phyloP scores from a whole-genome alignment of 2,329 filamentous ascomycete species.

The Fusarium sp. region DNA sequence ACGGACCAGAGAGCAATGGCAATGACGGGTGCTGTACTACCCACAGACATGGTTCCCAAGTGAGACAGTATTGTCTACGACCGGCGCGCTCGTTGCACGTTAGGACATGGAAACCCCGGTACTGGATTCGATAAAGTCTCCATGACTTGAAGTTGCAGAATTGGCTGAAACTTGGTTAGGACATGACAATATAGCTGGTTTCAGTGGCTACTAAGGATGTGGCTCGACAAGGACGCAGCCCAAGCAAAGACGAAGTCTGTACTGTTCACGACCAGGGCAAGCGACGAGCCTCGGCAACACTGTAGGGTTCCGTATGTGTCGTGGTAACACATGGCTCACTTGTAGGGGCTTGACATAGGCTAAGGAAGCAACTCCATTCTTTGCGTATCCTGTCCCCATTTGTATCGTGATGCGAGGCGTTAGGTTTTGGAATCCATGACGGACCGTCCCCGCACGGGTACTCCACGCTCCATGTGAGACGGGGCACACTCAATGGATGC shows the following conservation, averaged over 20 bases:
- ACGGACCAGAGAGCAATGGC: conserved; percentile 50
- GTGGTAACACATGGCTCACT: conserved; percentile 42
- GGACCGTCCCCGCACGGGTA: neutral
- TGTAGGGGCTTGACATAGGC: conserved; percentile 25
- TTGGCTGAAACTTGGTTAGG: neutral
- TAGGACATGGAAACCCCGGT: conserved; percentile 5
- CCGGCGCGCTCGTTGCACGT: conserved; percentile 30
- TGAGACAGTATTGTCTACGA: conserved; percentile 39
- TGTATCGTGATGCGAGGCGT: conserved; percentile 1
- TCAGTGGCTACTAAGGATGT: neutral
- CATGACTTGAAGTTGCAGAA: neutral
- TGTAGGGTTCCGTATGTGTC: conserved; percentile 40
- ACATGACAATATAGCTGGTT: neutral
- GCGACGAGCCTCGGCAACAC: conserved; percentile 35
- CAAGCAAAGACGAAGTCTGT: neutral
- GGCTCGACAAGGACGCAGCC: neutral
- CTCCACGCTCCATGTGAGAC: neutral
- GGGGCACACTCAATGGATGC: neutral
- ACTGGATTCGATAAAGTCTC: neutral
- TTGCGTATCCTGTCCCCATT: conserved; percentile 3
- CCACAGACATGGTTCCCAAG: conserved; percentile 21
- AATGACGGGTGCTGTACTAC: conserved; percentile 59
- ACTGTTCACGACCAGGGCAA: conserved; percentile 17
- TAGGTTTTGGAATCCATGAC: neutral
- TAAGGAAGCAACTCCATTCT: conserved; percentile 17